Conservation (phyloP, 192 early-diverging fungal species). For the Gamsiella multidivaricata region DNA sequence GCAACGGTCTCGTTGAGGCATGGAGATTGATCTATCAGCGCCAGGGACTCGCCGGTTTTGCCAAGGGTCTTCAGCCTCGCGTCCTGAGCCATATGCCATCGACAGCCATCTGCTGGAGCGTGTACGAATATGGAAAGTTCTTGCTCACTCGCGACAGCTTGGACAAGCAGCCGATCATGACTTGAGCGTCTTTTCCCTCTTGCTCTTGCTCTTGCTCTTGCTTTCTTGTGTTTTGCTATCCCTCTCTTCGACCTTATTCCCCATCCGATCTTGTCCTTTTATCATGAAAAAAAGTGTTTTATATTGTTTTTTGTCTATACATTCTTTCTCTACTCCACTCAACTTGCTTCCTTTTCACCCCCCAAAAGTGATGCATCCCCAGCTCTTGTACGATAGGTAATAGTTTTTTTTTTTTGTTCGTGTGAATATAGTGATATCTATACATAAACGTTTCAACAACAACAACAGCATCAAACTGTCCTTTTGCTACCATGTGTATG, state of each 20-base stretch:
- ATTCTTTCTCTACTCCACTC: slow-evolving; percentile 2
- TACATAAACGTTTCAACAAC: neutral
- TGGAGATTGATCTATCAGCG: slow-evolving; percentile 79
- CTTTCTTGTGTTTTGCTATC: neutral
- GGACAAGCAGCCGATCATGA: slow-evolving; percentile 50
- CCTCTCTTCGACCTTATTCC: neutral
- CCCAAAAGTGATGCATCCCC: neutral
- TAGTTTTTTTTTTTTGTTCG: neutral
- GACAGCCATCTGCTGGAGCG: slow-evolving; percentile 96
- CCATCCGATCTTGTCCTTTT: slow-evolving; percentile 4
- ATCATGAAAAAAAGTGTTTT: slow-evolving; percentile 7
- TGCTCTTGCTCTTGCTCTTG: neutral
- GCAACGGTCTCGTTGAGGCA: slow-evolving; percentile 77
- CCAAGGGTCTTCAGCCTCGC: slow-evolving; percentile 82
- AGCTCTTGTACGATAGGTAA: slow-evolving; percentile 35
- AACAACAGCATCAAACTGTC: too few relatives aligned
- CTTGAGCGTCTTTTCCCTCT: neutral
- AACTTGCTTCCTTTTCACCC: neutral
- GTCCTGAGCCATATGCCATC: slow-evolving; percentile 92
- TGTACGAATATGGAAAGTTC: slow-evolving; percentile 90
- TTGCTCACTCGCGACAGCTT: slow-evolving; percentile 53
- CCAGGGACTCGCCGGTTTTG: slow-evolving; percentile 83
- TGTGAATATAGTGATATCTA: too few relatives aligned
- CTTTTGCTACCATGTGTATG: neutral
- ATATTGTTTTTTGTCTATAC: slow-evolving; percentile 4